These are phyloP conservation scores for Styphnolobium japonicum DNA, from an alignment of 306 rosid species.

Conservation along the genomic window DNA sequence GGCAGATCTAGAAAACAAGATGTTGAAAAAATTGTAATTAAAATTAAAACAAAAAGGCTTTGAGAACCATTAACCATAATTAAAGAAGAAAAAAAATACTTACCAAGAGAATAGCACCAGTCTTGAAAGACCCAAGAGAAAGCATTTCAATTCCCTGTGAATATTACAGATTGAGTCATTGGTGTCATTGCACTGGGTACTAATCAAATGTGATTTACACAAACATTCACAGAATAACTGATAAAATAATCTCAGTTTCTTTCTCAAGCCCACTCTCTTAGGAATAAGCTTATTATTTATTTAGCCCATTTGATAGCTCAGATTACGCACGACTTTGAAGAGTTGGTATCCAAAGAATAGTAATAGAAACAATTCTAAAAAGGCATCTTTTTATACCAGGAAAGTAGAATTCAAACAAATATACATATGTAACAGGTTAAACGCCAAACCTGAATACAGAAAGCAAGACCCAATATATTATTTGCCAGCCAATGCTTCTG, in stretches of 20 bases:
- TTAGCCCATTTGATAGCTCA: not conserved
- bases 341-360: not conserved
- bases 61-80: not conserved
- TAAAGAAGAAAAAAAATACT: not conserved
- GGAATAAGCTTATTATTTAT: not conserved
- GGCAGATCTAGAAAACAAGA: not conserved
- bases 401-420: not conserved
- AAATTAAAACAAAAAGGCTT: not conserved
- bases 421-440: not conserved
- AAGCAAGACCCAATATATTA: slow-evolving; percentile 77
- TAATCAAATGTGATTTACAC: not conserved
- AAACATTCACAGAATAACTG: not conserved
- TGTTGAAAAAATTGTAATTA: not conserved
- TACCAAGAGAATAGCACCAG: slow-evolving; percentile 82
- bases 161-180: not conserved
- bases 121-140: slow-evolving; percentile 80
- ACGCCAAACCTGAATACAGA: slow-evolving; percentile 76
- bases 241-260: not conserved
- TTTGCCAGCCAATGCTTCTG: slow-evolving; percentile 92
- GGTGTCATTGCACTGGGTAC: not conserved
- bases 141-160: slow-evolving; percentile 83
- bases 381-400: not conserved
- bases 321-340: not conserved
- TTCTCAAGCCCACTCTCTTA: not conserved
- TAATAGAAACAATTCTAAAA: not conserved